phyloP scores from a whole-genome alignment of 768 basidiomycete species.

The Lactifluus rugatus region DNA sequence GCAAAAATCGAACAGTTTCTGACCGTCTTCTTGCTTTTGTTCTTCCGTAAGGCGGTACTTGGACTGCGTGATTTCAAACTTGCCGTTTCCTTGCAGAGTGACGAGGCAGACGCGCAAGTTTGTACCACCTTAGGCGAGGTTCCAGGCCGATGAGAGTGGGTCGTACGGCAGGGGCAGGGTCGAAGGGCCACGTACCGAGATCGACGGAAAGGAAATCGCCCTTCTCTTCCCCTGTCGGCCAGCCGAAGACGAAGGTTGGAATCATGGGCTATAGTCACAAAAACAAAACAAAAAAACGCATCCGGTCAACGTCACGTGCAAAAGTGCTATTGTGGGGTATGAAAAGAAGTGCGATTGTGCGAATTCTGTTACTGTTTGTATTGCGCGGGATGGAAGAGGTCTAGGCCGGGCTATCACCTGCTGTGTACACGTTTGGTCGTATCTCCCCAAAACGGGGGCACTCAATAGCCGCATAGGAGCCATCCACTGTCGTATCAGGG shows the following conservation, averaged over 20 bases:
- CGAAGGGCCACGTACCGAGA: constrained; percentile 41
- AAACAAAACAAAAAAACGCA: neutral
- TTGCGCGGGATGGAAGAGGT: neutral
- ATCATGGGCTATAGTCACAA: constrained; percentile 80
- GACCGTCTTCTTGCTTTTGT: constrained; percentile 96
- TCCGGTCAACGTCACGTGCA: constrained; percentile 6
- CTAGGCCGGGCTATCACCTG: constrained; percentile 3
- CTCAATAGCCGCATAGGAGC: neutral
- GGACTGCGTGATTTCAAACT: constrained; percentile 95
- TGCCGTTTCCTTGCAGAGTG: constrained; percentile 81
- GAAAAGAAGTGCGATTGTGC: neutral
- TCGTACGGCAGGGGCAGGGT: neutral
- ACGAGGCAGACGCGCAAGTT: constrained; percentile 99
- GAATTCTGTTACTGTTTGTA: too few species aligned
- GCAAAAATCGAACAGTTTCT: constrained; percentile 94
- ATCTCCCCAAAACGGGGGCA: neutral
- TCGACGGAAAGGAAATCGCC: constrained; percentile 89
- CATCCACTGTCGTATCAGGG: neutral
- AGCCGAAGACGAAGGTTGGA: constrained; percentile 93
- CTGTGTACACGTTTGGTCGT: neutral
- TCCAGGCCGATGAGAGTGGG: neutral
- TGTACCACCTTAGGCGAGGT: constrained; percentile 57
- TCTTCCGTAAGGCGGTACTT: constrained; percentile 97
- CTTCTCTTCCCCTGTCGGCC: constrained; percentile 82
- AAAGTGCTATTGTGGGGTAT: neutral